A percentile compares a stretch with the other conserved stretches of the same genome.
Conservation (phyloP, 495 filamentous ascomycete species). For the Massariosphaeria phaeospora region DNA sequence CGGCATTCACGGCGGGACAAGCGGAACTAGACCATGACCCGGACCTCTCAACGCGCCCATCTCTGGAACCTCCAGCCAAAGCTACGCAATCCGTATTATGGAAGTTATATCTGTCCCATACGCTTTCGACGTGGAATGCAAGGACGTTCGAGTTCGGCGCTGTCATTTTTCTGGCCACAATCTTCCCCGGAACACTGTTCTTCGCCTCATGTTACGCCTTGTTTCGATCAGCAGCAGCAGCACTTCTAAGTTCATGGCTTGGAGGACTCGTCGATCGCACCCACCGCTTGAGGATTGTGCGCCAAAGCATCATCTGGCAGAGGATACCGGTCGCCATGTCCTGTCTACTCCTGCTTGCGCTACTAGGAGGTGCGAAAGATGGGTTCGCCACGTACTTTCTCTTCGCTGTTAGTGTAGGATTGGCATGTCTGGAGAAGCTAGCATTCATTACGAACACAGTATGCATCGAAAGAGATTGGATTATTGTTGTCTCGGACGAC, state of each 20-base stretch:
- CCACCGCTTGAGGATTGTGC: slow-evolving; percentile 14
- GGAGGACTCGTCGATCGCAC: slow-evolving; percentile 22
- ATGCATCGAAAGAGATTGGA: slow-evolving; percentile 31
- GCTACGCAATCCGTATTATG: slow-evolving; percentile 7
- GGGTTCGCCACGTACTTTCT: not conserved
- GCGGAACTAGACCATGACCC: no score
- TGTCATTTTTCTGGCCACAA: slow-evolving; percentile 30
- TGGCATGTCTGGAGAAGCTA: slow-evolving; percentile 31
- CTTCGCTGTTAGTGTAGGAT: slow-evolving; percentile 12
- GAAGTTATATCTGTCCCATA: slow-evolving; percentile 31
- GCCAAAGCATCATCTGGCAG: slow-evolving; percentile 26
- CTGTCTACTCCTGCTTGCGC: slow-evolving; percentile 14
- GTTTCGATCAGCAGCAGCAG: slow-evolving; percentile 21
- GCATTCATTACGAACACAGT: slow-evolving; percentile 27
- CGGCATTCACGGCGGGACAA: no score
- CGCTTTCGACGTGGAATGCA: slow-evolving; percentile 33
- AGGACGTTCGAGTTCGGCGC: slow-evolving; percentile 33
- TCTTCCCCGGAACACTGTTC: slow-evolving; percentile 30
- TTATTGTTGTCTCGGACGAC: slow-evolving; percentile 20
- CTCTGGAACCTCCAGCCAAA: not conserved
- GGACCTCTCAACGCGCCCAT: no score
- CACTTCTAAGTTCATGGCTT: slow-evolving; percentile 21
- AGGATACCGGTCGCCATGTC: slow-evolving; percentile 25
- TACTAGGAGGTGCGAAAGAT: not conserved
- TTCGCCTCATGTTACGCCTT: slow-evolving; percentile 29